A percentile compares a stretch with the other conserved stretches of the same genome.
Evolutionary conservation across 352 stramenopile species (phyloP).

Genomic region (Phytophthora pinifolia): DNA sequence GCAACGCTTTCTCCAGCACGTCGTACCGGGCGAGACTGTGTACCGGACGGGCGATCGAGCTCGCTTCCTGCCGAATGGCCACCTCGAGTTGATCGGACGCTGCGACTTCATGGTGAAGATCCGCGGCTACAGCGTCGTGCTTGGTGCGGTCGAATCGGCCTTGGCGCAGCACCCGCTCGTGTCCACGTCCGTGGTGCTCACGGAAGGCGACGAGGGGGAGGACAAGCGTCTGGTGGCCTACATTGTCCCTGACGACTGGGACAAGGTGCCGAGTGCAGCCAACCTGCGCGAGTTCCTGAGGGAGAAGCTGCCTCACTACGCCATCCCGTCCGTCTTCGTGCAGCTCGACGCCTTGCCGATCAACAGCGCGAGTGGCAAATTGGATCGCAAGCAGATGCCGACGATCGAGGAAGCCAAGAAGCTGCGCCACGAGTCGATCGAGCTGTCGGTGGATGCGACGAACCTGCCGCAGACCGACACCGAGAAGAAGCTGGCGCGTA

Average conservation of each 20-base stretch:
- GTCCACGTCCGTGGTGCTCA: conserved; percentile 90
- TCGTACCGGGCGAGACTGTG: conserved; percentile 70
- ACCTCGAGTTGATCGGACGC: conserved; percentile 92
- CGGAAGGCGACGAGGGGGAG: conserved; percentile 77
- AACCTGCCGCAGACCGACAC: conserved; percentile 57
- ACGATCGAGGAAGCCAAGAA: conserved; percentile 66
- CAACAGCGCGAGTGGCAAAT: conserved; percentile 85
- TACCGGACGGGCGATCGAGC: conserved; percentile 93
- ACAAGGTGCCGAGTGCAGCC: conserved; percentile 59
- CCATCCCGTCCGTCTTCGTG: conserved; percentile 80
- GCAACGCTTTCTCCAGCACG: conserved; percentile 75
- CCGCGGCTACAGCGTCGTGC: conserved; percentile 93
- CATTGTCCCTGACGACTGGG: conserved; percentile 80
- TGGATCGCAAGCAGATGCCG: conserved; percentile 89
- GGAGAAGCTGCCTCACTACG: conserved; percentile 80
- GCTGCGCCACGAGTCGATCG: conserved; percentile 75
- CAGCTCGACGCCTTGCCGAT: conserved; percentile 85
- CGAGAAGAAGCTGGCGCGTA: conserved; percentile 55
- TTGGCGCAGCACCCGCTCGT: conserved; percentile 85
- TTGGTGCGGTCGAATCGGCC: conserved; percentile 90
- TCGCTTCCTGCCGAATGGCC: conserved; percentile 87
- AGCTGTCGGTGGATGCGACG: conserved; percentile 47
- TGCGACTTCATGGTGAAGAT: conserved; percentile 98
- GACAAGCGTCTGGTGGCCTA: conserved; percentile 94
- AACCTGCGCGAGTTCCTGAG: conserved; percentile 71